These are phyloP conservation scores for Termitomyces sp. DNA, from an alignment of 768 basidiomycete genomes.

Conservation along the genomic window DNA sequence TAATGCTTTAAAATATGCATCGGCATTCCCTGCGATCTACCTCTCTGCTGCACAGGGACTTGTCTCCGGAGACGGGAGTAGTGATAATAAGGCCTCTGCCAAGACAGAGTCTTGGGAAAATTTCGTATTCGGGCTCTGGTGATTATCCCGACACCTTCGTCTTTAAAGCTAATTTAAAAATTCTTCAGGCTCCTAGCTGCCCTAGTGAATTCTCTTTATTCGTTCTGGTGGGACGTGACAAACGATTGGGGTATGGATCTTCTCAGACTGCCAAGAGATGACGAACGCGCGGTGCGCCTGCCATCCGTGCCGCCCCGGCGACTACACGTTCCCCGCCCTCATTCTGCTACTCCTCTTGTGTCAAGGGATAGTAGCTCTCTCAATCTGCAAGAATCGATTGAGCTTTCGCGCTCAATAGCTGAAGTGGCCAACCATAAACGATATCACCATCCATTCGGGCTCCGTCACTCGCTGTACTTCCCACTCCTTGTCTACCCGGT, in stretches of 20 bases:
- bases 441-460: conserved; percentile 58
- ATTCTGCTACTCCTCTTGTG: conserved; percentile 34
- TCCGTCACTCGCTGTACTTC: conserved; percentile 74
- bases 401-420: conserved; percentile 4
- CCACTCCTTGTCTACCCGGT: conserved; percentile 85
- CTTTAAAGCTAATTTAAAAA: conserved; percentile 4
- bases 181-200: conserved; percentile 75
- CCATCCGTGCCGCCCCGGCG: conserved; percentile 45
- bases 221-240: conserved; percentile 99
- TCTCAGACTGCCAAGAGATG: conserved; percentile 40
- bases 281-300: conserved; percentile 27
- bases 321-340: conserved; percentile 46
- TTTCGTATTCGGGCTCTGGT: conserved; percentile 85
- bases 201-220: conserved; percentile 86
- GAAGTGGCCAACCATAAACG: conserved; percentile 19
- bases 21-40: conserved; percentile 94
- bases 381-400: conserved; percentile 7
- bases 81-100: conserved; percentile 38
- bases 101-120: conserved; percentile 75
- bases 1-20: conserved; percentile 96
- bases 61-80: conserved; percentile 58
- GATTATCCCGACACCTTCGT: conserved; percentile 21
- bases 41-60: conserved; percentile 88
- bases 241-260: conserved; percentile 96
- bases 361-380: conserved; percentile 16